Base-by-base conservation (phyloP, 2,329 filamentous ascomycete genomes). In the Colletotrichum scovillei region DNA sequence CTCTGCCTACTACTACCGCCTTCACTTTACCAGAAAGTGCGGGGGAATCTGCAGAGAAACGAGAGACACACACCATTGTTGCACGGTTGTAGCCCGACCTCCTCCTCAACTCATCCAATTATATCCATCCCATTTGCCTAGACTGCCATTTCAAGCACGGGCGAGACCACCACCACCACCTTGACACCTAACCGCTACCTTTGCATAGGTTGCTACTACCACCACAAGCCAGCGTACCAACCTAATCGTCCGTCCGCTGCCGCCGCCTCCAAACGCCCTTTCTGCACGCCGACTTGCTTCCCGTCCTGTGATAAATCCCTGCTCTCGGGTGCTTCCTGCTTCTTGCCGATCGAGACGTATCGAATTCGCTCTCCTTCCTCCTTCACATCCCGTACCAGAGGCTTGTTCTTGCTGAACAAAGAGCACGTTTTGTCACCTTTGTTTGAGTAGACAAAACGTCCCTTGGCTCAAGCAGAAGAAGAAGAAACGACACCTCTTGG, bases 381-480 rank as follows among this genome's bases (percentile, higher is more conserved):
- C 67, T 73, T 70, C 46, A 65, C 56, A 65, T 53, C 59, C 22
- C 28, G 32, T 71, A 53, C 67, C 67, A 66, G 67, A 73, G 71
- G 71, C 71, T 71, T 66, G 71, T 71, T 59, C 69, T 73, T 72
- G 72, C 65, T 67, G 70, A 69, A 72, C 63, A 72, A 72, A 72
- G 72, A 63, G 59, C 35, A 66, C 53, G 68, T 67, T 63, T 49
- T 72, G 68, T 59, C 49, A 71, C 56, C 35, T 64, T 67, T 59
- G 49, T 58, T 64, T 24, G 30, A 73, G n/a, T 32, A 24, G 63
- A 59, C 72, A 42, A n/a, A 24, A 24, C 69, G 49, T 59, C 49
- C 63, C 46, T 46, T 42, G 26, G 42, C 42, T 69, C 49, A 62
- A 42, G 69, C 58, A 72, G 58, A 69, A 53, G 55, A 69, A 49